A percentile compares a stretch with the other conserved stretches of the same genome.
phyloP scores from a whole-genome alignment of 805 yeast genomes.

The Nakazawaea molendinolei region DNA sequence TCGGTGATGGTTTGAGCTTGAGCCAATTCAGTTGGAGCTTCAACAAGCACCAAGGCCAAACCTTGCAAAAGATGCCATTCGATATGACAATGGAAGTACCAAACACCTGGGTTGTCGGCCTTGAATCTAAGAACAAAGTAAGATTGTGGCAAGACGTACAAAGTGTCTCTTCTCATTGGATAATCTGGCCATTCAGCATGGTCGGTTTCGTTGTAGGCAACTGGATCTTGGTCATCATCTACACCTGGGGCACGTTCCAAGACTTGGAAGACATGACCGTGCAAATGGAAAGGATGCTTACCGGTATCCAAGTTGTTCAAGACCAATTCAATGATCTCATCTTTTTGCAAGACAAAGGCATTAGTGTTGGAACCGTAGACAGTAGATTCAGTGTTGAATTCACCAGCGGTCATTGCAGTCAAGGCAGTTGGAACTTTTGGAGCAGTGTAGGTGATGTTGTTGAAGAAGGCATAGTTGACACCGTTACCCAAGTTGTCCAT shows the following conservation, averaged over 20 bases:
- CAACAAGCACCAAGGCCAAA: constrained; percentile 71
- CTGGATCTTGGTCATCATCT: constrained; percentile 47
- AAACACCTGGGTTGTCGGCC: constrained; percentile 95
- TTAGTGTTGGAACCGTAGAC: constrained; percentile 80
- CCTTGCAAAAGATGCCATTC: constrained; percentile 99
- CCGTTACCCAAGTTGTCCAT: constrained; percentile 88
- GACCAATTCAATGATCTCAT: constrained; percentile 70
- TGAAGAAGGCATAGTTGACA: constrained; percentile 93
- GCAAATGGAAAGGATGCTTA: constrained; percentile 95
- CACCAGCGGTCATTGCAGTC: constrained; percentile 72
- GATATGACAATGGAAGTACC: constrained; percentile 98
- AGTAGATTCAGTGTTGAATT: constrained; percentile 40
- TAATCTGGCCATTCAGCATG: constrained; percentile 54
- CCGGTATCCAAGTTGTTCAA: constrained; percentile 87
- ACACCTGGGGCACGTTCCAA: constrained; percentile 63
- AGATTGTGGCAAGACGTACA: constrained; percentile 76
- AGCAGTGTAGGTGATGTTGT: constrained; percentile 67
- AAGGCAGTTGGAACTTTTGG: constrained; percentile 85
- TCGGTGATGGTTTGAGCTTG: constrained; percentile 53
- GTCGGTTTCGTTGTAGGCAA: constrained; percentile 47
- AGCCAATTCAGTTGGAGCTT: constrained; percentile 74
- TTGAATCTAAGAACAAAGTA: constrained; percentile 80
- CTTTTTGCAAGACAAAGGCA: constrained; percentile 60
- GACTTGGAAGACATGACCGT: constrained; percentile 88
- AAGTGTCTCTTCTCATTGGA: constrained; percentile 83